Percentiles rank a stretch among this genome's conserved stretches.
phyloP scores from a whole-genome alignment of 805 yeast species.

The Brettanomyces sp. region DNA sequence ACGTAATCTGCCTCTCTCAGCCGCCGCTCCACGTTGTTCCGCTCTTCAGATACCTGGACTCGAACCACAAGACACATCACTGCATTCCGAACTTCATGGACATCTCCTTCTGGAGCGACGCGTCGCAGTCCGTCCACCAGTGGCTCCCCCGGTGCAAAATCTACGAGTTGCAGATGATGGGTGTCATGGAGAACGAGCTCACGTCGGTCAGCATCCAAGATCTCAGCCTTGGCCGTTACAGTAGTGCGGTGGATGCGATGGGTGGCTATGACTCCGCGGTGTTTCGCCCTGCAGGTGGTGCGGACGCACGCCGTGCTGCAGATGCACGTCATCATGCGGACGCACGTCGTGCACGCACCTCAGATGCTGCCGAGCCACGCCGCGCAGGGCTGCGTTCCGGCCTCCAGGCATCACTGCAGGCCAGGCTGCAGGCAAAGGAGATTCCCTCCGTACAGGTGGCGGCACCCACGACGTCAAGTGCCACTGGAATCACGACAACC shows the following conservation, averaged over 20 bases:
- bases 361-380: neutral
- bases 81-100: slow-evolving; percentile 95
- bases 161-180: slow-evolving; percentile 97
- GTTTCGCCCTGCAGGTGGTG: slow-evolving; percentile 24
- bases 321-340: too few species aligned
- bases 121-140: slow-evolving; percentile 35
- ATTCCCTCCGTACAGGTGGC: slow-evolving; percentile 16
- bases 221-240: slow-evolving; percentile 28
- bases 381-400: neutral
- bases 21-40: slow-evolving; percentile 94
- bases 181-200: slow-evolving; percentile 85
- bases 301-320: neutral
- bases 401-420: neutral
- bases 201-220: slow-evolving; percentile 59
- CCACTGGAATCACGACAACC: slow-evolving; percentile 26
- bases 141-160: slow-evolving; percentile 96
- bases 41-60: slow-evolving; percentile 60
- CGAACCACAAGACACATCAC: slow-evolving; percentile 42
- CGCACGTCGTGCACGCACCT: neutral
- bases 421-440: slow-evolving; percentile 15
- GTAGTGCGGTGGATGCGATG: slow-evolving; percentile 51
- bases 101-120: slow-evolving; percentile 70
- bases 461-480: slow-evolving; percentile 25
- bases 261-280: slow-evolving; percentile 53
- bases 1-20: slow-evolving; percentile 77